These are phyloP conservation scores for Tolypocladium pustulatum DNA, from an alignment of 2,329 filamentous ascomycete genomes.

Conservation along the genomic window DNA sequence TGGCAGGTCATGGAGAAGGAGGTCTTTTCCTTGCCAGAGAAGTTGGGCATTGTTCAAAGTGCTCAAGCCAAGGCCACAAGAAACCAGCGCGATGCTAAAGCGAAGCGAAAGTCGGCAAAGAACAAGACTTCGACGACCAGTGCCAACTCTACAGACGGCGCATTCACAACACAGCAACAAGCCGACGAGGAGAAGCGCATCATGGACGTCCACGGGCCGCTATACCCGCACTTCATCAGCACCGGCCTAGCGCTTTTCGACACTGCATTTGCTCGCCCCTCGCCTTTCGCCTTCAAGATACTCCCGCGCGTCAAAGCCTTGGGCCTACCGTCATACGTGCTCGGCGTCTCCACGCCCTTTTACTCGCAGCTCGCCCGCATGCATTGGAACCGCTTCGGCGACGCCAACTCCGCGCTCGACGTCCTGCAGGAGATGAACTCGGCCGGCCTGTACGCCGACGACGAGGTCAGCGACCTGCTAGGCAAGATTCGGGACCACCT, in stretches of 20 bases:
- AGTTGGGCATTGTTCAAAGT: conserved; percentile 35
- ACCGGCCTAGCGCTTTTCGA: conserved; percentile 47
- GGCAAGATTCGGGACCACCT: conserved; percentile 20
- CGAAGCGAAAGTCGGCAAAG: conserved; percentile 5
- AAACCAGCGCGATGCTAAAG: conserved; percentile 3
- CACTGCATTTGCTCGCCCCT: conserved; percentile 44
- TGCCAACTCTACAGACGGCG: not conserved
- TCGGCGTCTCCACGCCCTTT: conserved; percentile 59
- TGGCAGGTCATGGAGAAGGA: conserved; percentile 58
- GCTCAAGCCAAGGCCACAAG: conserved; percentile 4
- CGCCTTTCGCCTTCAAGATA: conserved; percentile 47
- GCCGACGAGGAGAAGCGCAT: conserved; percentile 20
- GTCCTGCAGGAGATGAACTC: conserved; percentile 57
- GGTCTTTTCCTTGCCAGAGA: conserved; percentile 50
- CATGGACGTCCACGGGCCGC: conserved; percentile 49
- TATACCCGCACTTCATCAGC: conserved; percentile 53
- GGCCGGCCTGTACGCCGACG: conserved; percentile 48
- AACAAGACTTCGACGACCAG: not conserved
- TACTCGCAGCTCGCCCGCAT: conserved; percentile 57
- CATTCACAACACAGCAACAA: not conserved
- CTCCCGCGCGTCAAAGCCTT: conserved; percentile 58
- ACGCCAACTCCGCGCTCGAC: conserved; percentile 42
- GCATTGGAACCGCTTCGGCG: conserved; percentile 50
- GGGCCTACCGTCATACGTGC: conserved; percentile 58
- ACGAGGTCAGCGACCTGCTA: conserved; percentile 16